Evolutionary conservation across 768 basidiomycete species (phyloP).

Genomic region (Gelatoporia subvermispora): DNA sequence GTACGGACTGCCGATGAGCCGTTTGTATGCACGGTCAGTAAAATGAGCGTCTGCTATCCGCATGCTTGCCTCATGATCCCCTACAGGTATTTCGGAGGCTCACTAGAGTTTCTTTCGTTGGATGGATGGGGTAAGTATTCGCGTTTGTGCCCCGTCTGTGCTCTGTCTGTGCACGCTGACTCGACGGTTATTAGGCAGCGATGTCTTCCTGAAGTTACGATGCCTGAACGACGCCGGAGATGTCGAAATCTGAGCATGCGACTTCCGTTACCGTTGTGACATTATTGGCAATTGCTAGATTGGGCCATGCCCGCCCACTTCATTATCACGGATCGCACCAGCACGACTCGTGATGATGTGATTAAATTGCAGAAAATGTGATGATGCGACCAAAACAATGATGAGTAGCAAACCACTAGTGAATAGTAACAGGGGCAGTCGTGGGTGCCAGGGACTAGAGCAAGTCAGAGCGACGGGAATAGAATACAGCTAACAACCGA

Average conservation of each 20-base stretch:
- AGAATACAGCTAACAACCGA: conserved; percentile 18
- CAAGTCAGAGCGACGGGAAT: conserved; percentile 16
- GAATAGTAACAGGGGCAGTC: conserved; percentile 13
- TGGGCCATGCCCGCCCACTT: not conserved
- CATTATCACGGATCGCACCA: not conserved
- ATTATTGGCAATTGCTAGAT: not conserved
- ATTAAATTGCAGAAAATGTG: conserved; percentile 17
- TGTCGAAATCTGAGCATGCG: conserved; percentile 38
- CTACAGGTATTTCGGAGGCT: conserved; percentile 78
- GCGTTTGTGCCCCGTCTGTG: not conserved
- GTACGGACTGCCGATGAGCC: conserved; percentile 82
- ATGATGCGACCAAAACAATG: conserved; percentile 13
- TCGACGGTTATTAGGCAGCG: conserved; percentile 32
- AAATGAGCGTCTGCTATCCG: not conserved
- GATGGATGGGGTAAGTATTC: conserved; percentile 74
- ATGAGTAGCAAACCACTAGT: conserved; percentile 8
- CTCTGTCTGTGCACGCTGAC: conserved; percentile 3
- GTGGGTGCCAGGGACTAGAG: conserved; percentile 7
- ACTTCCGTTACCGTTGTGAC: not conserved
- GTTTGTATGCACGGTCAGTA: conserved; percentile 57
- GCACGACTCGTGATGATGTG: conserved; percentile 5
- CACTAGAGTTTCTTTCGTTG: conserved; percentile 72
- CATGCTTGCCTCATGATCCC: conserved; percentile 18
- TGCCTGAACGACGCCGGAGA: conserved; percentile 49
- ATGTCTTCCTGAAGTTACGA: conserved; percentile 50